phyloP scores from a whole-genome alignment of 257 asterid species.

The Solanum pinnatisectum region DNA sequence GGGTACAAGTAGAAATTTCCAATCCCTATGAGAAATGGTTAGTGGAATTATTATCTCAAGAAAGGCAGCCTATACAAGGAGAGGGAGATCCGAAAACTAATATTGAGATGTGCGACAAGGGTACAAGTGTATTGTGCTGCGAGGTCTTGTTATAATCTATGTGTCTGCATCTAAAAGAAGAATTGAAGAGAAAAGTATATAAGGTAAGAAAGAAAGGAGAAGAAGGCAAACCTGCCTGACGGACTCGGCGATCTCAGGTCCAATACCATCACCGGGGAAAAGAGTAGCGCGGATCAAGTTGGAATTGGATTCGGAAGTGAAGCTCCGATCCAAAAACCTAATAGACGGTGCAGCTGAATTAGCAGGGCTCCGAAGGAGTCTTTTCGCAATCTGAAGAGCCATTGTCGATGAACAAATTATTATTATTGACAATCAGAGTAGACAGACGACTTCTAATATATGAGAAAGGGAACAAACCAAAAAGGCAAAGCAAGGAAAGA shows the following conservation, averaged over 20 bases:
- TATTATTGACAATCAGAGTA: too few relatives aligned
- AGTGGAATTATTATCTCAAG: neutral
- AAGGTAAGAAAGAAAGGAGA: neutral
- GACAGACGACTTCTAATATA: too few relatives aligned
- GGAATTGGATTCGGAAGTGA: neutral
- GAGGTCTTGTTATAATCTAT: too few relatives aligned
- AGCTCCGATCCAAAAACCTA: neutral
- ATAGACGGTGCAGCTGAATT: neutral
- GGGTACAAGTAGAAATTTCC: neutral
- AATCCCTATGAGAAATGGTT: neutral
- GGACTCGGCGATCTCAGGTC: slow-evolving; percentile 89
- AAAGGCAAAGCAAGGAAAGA: too few relatives aligned
- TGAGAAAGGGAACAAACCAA: too few relatives aligned
- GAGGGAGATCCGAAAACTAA: neutral
- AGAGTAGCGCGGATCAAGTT: slow-evolving; percentile 46
- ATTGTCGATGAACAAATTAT: neutral
- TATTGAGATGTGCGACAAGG: neutral
- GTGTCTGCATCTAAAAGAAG: neutral
- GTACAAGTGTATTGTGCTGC: too few relatives aligned
- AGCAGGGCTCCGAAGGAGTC: neutral
- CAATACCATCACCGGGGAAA: slow-evolving; percentile 96
- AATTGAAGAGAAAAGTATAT: neutral
- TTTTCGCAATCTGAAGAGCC: slow-evolving; percentile 3
- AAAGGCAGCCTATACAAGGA: neutral
- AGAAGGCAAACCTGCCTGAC: slow-evolving; percentile 36